Evolutionary conservation across 2,329 filamentous ascomycete species (phyloP).

Genomic region (Verticillium klebahnii): DNA sequence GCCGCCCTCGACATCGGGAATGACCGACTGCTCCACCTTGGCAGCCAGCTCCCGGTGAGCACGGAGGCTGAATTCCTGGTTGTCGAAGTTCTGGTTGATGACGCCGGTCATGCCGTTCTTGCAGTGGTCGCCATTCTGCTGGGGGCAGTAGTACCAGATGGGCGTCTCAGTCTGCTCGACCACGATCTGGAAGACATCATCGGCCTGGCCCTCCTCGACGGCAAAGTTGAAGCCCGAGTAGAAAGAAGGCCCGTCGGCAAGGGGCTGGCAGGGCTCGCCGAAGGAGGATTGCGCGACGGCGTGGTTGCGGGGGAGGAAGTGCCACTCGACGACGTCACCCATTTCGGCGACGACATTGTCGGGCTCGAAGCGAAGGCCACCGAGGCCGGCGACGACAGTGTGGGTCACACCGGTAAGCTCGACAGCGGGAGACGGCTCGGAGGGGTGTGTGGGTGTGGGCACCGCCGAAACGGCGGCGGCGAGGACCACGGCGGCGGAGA

Average conservation of each 20-base stretch:
- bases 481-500: slow-evolving; percentile 18
- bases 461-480: slow-evolving; percentile 21
- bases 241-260: slow-evolving; percentile 32
- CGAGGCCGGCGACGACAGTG: slow-evolving; percentile 39
- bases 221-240: slow-evolving; percentile 41
- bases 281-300: slow-evolving; percentile 40
- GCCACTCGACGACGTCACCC: slow-evolving; percentile 50
- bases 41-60: slow-evolving; percentile 31
- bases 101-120: slow-evolving; percentile 43
- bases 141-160: slow-evolving; percentile 36
- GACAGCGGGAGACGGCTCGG: slow-evolving; percentile 25
- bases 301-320: slow-evolving; percentile 49
- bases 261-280: slow-evolving; percentile 35
- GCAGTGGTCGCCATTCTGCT: slow-evolving; percentile 36
- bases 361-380: slow-evolving; percentile 44
- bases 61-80: slow-evolving; percentile 29
- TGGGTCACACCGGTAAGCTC: slow-evolving; percentile 35
- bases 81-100: slow-evolving; percentile 43
- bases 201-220: slow-evolving; percentile 27
- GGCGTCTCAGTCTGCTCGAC: slow-evolving; percentile 32
- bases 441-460: slow-evolving; percentile 23
- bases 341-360: slow-evolving; percentile 40
- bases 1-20: slow-evolving; percentile 27
- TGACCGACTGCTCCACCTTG: slow-evolving; percentile 20
- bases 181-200: slow-evolving; percentile 38